Evolutionary conservation across 1,139 yeast species (phyloP), one percentile per base, ranked within the genome.

Genomic region (Yamadazyma kanchanaburiensis): DNA sequence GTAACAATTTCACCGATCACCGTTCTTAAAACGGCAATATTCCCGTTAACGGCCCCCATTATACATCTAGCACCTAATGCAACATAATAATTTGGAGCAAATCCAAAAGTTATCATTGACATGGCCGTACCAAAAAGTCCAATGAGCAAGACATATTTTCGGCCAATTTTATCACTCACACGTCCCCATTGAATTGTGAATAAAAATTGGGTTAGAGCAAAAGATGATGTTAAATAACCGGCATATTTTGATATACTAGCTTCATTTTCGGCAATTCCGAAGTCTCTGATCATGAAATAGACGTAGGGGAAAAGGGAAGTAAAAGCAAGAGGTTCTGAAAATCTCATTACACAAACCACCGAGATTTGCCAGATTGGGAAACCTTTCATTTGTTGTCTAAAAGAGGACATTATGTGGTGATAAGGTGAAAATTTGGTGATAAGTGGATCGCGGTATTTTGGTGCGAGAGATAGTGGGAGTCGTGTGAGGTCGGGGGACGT

Each of bases 271-370:
- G 76, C 70, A 17, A 75, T 59, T 5, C 72, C 67, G 42, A 77
- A 76, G 38, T 74, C 77, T 44, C 74, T 55, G 20, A 79, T 76
- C 80, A 78, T 74, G 51, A 75, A 78, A 49, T 73, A 78, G 15
- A 78, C 67, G 46, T 78, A 79, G 3, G 85, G 84, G 49, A 78
- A 77, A 20, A 76, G 48, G 3, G 82, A 76, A 2, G 83, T 74
- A 55, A 77, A 77, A 2, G 83, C 73, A 20, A 79, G 63, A 1
- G 85, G 84, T 46, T 78, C 85, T 7, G 77, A 64, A 30, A 77
- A 62, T 30, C 83, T 55, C 36, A 75, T 66, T 12, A 66, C 38
- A 22, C 72, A 61, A 3, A 64, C 37, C 25, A 73, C 69, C 11
- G 57, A 39, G 51, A 77, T 57, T 48, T 77, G 83, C 45, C 68